Base-by-base conservation (phyloP, 805 yeast genomes). In the Suhomyces xylopsoci region DNA sequence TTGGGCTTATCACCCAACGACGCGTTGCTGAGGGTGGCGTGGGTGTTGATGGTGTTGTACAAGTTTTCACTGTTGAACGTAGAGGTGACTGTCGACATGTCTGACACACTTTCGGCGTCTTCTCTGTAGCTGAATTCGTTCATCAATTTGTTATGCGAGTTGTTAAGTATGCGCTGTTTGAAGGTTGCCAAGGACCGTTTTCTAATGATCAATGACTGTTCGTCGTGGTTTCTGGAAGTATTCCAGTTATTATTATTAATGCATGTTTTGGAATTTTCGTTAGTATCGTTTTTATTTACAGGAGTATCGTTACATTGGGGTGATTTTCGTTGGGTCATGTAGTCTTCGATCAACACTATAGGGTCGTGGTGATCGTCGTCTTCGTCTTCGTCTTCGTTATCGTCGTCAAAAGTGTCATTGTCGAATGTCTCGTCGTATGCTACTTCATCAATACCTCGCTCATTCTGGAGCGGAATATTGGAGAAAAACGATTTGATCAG, bases 261-360 rank as follows among this genome's bases (percentile, higher is more conserved):
- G 36, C 38, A 24, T 7, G 32, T 14, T n/a, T n/a, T 43, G 25
- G 20, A 17, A 8, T 25, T 5, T 10, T 14, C 26, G 9, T 14
- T 38, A 12, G 17, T 17, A n/a, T 47, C 25, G 20, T 25, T 25
- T 2, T 10, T n/a, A 25, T 26, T 26, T 28, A n/a, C 12, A 14
- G 17, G 30, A 12, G 5, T n/a, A 17, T 32, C n/a, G 19, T 30
- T 20, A n/a, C 17, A n/a, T 46, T 46, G 19, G 26, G 19, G 9
- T 3, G 48, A 5, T 26, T 38, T 38, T 30, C 45, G 50, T n/a
- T 45, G 40, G n/a, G 56, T 67, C 56, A 83, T 71, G 61, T 83
- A 83, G 58, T 83, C 88, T 58, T 83, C 88, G 8, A 83, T 77
- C 17, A 83, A 63, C 1, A 82, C 82, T 14, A 71, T 74, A 8